phyloP scores from a whole-genome alignment of 495 filamentous ascomycete genomes.

The Daldinia caldariorum region DNA sequence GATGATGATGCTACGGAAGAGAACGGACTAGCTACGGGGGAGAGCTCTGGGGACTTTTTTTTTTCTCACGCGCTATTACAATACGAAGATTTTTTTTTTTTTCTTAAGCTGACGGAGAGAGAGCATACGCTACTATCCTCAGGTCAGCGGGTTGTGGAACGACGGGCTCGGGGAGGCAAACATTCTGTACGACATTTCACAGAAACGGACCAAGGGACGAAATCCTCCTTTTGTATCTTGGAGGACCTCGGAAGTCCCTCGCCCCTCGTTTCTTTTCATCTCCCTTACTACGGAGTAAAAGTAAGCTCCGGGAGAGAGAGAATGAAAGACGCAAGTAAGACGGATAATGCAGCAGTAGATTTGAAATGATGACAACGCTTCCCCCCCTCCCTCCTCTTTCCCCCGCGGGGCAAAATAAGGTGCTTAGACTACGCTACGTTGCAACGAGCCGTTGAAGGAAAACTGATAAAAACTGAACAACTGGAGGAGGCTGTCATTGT shows the following conservation, averaged over 20 bases:
- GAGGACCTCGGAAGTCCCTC: background rate
- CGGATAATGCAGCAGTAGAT: slow-evolving; percentile 1
- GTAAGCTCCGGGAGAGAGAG: slow-evolving; percentile 2
- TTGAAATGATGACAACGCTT: slow-evolving; percentile 9
- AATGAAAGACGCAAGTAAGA: background rate
- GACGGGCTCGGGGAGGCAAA: background rate
- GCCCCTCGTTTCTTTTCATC: background rate
- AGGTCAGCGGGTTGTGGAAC: background rate
- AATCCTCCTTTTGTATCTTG: background rate
- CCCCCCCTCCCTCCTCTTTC: background rate
- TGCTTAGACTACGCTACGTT: slow-evolving; percentile 37
- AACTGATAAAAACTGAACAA: slow-evolving; percentile 6
- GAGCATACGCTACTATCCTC: background rate
- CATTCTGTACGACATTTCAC: slow-evolving; percentile 1
- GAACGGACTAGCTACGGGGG: background rate
- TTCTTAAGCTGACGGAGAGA: slow-evolving; percentile 1
- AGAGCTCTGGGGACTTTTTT: background rate
- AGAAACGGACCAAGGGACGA: background rate
- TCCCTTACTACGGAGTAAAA: slow-evolving; percentile 13
- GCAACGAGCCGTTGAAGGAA: slow-evolving; percentile 7
- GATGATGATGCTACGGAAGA: slow-evolving; percentile 4
- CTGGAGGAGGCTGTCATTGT: slow-evolving; percentile 5
- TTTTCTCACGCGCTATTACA: background rate
- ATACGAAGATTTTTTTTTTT: background rate
- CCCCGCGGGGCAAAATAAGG: slow-evolving; percentile 41